Evolutionary conservation across 495 filamentous ascomycete species (phyloP).

Genomic region (Schizothecium vesticola): DNA sequence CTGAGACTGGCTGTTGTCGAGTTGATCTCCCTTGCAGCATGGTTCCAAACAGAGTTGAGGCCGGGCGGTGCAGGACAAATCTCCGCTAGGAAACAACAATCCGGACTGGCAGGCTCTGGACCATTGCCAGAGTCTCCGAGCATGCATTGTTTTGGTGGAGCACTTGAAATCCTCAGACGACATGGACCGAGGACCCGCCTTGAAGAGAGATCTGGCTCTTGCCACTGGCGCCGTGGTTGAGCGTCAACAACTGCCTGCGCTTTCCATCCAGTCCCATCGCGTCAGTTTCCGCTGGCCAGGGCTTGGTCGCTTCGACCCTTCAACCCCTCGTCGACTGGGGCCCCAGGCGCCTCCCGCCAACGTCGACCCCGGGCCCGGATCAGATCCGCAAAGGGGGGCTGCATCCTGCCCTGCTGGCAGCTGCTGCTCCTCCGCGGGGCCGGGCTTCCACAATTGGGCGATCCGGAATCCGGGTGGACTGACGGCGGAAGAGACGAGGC

Average conservation of each 20-base stretch:
- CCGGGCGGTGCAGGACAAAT: neutral
- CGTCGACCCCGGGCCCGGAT: constrained; percentile 7
- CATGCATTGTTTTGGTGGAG: neutral
- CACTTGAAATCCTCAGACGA: neutral
- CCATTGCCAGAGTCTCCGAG: no score
- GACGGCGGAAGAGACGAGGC: neutral
- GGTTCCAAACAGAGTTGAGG: neutral
- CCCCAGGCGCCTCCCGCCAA: constrained; percentile 1
- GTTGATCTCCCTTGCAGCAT: neutral
- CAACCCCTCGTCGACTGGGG: neutral
- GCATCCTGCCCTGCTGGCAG: constrained; percentile 1
- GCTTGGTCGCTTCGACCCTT: neutral
- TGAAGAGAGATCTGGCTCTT: constrained; percentile 2
- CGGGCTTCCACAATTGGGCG: neutral
- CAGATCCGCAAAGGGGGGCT: constrained; percentile 11
- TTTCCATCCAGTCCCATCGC: neutral
- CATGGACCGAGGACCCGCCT: neutral
- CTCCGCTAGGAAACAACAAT: neutral
- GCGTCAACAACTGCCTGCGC: neutral
- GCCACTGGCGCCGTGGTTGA: neutral
- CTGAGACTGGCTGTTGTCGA: neutral
- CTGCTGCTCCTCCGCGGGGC: neutral
- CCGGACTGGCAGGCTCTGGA: no score
- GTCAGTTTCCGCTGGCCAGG: constrained; percentile 5
- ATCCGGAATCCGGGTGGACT: neutral